These are phyloP conservation scores for Catunica adiposa DNA, from an alignment of 2,329 filamentous ascomycete genomes.

Conservation along the genomic window DNA sequence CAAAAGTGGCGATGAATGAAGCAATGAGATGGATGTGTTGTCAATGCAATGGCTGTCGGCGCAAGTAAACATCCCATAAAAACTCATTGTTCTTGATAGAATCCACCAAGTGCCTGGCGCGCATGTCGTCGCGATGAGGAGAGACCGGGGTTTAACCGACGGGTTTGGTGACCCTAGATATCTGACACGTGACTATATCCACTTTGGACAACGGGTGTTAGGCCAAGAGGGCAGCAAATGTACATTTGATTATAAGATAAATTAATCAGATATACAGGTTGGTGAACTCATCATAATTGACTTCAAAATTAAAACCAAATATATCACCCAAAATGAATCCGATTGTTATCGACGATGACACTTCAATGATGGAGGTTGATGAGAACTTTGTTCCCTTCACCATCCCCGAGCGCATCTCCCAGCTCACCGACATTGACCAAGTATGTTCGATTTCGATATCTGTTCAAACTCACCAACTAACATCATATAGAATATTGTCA, in stretches of 20 bases:
- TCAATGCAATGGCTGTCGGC: slow-evolving; percentile 2
- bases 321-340: slow-evolving; percentile 3
- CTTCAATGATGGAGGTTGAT: slow-evolving; percentile 2
- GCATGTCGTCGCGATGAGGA: slow-evolving; percentile 7
- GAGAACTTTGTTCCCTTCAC: slow-evolving; percentile 36
- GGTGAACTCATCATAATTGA: not conserved
- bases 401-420: slow-evolving; percentile 60
- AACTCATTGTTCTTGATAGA: not conserved
- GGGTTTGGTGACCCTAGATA: not conserved
- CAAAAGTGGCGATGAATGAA: not conserved
- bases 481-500: slow-evolving; percentile 19
- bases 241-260: not conserved
- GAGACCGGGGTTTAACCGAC: slow-evolving; percentile 4
- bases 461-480: slow-evolving; percentile 7
- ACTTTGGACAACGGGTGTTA: not conserved
- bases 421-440: slow-evolving; percentile 64
- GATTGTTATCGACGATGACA: not conserved
- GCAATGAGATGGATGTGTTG: not conserved
- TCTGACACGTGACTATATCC: not conserved
- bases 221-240: too few relatives aligned
- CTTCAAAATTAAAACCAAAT: not conserved
- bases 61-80: not conserved
- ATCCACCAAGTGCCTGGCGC: not conserved
- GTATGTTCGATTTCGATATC: slow-evolving; percentile 22
- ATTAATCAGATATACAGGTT: not conserved